Conservation (phyloP, 2,329 filamentous ascomycete genomes). For the Botrytis fragariae region DNA sequence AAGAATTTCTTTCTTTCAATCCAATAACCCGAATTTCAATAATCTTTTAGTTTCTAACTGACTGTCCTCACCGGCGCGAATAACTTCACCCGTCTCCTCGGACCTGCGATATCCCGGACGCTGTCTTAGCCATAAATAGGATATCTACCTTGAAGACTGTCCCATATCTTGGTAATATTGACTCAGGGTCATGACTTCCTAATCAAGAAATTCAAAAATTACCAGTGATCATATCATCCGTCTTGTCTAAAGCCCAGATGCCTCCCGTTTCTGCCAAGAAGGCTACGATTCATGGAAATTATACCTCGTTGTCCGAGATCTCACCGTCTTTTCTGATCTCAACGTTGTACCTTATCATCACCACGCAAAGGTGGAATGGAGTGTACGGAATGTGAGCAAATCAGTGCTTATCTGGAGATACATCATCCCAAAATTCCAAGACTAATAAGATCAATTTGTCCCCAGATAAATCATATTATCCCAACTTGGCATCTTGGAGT, state of each 20-base stretch:
- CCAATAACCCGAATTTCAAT: background rate
- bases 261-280: conserved; percentile 6
- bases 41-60: background rate
- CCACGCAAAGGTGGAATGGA: background rate
- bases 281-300: background rate
- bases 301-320: background rate
- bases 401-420: conserved; percentile 6
- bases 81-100: no score
- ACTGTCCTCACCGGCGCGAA: background rate
- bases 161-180: background rate
- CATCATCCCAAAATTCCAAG: background rate
- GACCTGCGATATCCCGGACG: background rate
- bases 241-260: background rate
- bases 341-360: background rate
- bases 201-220: background rate
- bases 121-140: background rate
- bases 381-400: background rate
- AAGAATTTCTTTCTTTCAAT: background rate
- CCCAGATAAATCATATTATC: background rate
- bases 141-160: background rate
- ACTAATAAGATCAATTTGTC: conserved; percentile 1
- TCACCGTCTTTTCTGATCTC: background rate
- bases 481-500: conserved; percentile 8
- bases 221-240: background rate
- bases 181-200: background rate